Conservation (phyloP, 768 basidiomycete species). For the Mycena chlorophos region DNA sequence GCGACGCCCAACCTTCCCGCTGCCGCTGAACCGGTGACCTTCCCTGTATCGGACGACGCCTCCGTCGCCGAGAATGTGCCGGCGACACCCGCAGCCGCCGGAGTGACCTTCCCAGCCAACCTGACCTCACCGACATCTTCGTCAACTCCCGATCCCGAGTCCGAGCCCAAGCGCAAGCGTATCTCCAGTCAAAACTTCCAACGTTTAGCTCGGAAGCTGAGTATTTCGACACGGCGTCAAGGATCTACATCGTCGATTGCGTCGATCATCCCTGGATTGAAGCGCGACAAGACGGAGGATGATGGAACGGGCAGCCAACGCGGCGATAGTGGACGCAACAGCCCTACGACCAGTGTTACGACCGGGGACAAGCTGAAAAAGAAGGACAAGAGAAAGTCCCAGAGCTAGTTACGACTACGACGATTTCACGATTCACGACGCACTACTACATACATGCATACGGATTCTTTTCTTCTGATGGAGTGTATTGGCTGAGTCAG, state of each 20-base stretch:
- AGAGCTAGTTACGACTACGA: slow-evolving; percentile 24
- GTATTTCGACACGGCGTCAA: slow-evolving; percentile 66
- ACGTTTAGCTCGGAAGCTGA: slow-evolving; percentile 69
- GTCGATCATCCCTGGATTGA: slow-evolving; percentile 52
- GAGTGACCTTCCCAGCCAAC: slow-evolving; percentile 67
- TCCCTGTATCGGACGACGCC: slow-evolving; percentile 32
- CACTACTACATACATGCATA: neutral
- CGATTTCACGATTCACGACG: slow-evolving; percentile 16
- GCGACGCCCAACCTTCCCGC: slow-evolving; percentile 17
- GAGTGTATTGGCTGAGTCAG: slow-evolving; percentile 4
- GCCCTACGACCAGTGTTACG: slow-evolving; percentile 57
- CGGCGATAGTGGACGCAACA: slow-evolving; percentile 47
- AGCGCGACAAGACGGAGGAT: slow-evolving; percentile 52
- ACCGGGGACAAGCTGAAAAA: slow-evolving; percentile 54
- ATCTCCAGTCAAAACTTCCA: slow-evolving; percentile 88
- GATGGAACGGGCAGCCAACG: slow-evolving; percentile 37
- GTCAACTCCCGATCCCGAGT: slow-evolving; percentile 69
- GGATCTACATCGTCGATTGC: slow-evolving; percentile 52
- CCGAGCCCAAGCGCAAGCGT: slow-evolving; percentile 77
- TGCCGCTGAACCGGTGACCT: slow-evolving; percentile 29
- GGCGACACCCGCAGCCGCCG: slow-evolving; percentile 39
- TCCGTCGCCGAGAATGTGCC: slow-evolving; percentile 29
- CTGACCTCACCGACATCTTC: slow-evolving; percentile 61
- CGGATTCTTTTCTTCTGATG: neutral
- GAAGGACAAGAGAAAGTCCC: slow-evolving; percentile 54